Base-by-base conservation (phyloP, 2,329 filamentous ascomycete species). In the Venturia aucupariae region DNA sequence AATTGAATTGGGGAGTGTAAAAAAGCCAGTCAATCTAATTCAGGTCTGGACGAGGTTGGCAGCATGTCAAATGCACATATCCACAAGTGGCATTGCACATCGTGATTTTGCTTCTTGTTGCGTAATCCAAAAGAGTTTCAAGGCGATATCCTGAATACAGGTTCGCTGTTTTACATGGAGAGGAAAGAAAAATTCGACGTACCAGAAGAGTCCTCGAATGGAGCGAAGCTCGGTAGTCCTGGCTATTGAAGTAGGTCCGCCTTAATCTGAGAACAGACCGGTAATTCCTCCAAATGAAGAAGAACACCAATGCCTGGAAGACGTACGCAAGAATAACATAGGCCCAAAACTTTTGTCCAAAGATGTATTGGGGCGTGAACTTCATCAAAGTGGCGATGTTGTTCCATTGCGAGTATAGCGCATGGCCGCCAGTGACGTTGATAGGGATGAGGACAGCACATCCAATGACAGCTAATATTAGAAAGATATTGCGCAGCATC, bases 401-500 rank as follows among this genome's bases (percentile, higher is more conserved):
- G 27, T 30, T 27, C 59, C 59, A 61, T 19, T 61, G 59, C n/a
- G 38, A 42, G 35, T 65, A 67, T 61, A 70, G 72, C 60, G 73
- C 71, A 38, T 74, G 67, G 66, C 74, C 62, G 38, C 66, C 65
- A n/a, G 70, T 62, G 30, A 90, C 76, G 72, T 96, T 93, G 70
- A 95, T 78, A 0, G 93, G 94, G 42, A 97, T 86, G 68, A 97
- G 81, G 66, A 97, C 84, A 63, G 80, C 81, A 68, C 90, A 88
- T 24, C 89, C 91, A 38, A 95, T 75, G 10, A 96, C 68, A 38
- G 86, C 83, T 64, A 97, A 78, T 11, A 84, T 77, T 32, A 89
- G 72, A 73, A 97, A 96, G 68, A 97, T 90, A 73, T 96, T 94
- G 66, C 94, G 87, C 72, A 90, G 90, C 93, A 99, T 97, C 69